phyloP scores from a whole-genome alignment of 129 eudicot genomes.

The Helianthus annuus region DNA sequence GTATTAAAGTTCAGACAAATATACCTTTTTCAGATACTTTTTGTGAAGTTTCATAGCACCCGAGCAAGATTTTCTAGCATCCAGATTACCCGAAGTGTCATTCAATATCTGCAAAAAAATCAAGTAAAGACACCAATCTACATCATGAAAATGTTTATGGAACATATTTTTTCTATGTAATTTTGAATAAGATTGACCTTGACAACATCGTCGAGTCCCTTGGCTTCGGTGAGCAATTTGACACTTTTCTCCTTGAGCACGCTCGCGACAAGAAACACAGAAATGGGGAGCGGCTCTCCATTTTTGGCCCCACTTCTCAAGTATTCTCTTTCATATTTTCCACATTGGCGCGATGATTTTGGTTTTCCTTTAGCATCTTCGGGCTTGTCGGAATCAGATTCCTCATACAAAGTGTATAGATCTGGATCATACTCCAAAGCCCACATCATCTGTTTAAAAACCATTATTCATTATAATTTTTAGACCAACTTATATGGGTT shows the following conservation, averaged over 20 bases:
- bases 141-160: constrained; percentile 1
- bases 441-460: constrained; percentile 92
- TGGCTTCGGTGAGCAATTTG: constrained; percentile 81
- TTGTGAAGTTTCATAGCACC: constrained; percentile 95
- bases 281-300: constrained; percentile 81
- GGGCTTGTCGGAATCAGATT: constrained; percentile 45
- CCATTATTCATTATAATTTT: neutral
- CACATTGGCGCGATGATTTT: constrained; percentile 83
- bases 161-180: neutral
- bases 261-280: constrained; percentile 90
- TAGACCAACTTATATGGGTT: neutral
- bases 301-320: constrained; percentile 59
- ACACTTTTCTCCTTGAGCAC: constrained; percentile 89
- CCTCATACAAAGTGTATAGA: constrained; percentile 37
- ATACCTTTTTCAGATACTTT: constrained; percentile 68
- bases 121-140: neutral
- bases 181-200: constrained; percentile 48
- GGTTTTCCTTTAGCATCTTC: constrained; percentile 70
- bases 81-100: constrained; percentile 77
- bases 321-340: constrained; percentile 86
- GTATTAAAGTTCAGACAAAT: neutral
- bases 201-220: constrained; percentile 91
- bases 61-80: constrained; percentile 80
- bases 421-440: constrained; percentile 92
- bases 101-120: constrained; percentile 65